Evolutionary conservation across 352 stramenopile genomes (phyloP).

Genomic region (Globisporangium nunn): DNA sequence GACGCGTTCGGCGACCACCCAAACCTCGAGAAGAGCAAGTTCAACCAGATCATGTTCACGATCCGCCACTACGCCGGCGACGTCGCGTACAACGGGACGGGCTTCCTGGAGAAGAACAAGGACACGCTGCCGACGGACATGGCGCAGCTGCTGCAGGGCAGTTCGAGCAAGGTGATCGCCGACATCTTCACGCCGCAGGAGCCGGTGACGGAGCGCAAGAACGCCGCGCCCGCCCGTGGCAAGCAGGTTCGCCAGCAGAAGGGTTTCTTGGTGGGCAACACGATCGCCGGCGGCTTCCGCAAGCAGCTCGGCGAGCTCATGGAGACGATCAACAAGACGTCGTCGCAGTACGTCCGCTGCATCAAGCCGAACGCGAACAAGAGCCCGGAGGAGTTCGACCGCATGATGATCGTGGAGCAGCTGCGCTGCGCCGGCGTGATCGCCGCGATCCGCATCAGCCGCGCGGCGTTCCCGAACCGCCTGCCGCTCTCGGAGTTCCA

Average conservation of each 20-base stretch:
- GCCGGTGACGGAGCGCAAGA: conserved; percentile 19
- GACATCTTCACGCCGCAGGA: conserved; percentile 49
- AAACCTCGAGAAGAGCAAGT: conserved; percentile 79
- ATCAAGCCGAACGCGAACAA: conserved; percentile 91
- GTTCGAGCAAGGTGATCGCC: conserved; percentile 48
- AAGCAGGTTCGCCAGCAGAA: conserved; percentile 52
- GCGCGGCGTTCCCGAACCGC: conserved; percentile 87
- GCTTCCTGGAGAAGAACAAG: conserved; percentile 85
- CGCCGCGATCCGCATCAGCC: conserved; percentile 85
- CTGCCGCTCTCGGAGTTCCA: conserved; percentile 84
- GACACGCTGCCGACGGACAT: conserved; percentile 78
- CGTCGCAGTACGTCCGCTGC: conserved; percentile 83
- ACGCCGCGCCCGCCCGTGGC: conserved; percentile 18
- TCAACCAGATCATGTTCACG: conserved; percentile 78
- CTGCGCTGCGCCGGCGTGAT: conserved; percentile 87
- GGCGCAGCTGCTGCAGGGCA: conserved; percentile 65
- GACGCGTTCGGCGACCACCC: conserved; percentile 71
- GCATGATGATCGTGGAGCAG: conserved; percentile 84
- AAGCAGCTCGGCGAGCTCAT: conserved; percentile 83
- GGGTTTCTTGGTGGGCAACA: conserved; percentile 78
- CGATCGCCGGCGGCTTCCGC: conserved; percentile 78
- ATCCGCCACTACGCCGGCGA: conserved; percentile 81
- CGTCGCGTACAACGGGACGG: conserved; percentile 71
- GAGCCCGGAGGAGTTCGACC: conserved; percentile 76
- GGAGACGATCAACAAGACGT: conserved; percentile 86